Evolutionary conservation across 495 filamentous ascomycete genomes (phyloP), one percentile per base, ranked within the genome.

Genomic region (Aspergillus kassunensis): DNA sequence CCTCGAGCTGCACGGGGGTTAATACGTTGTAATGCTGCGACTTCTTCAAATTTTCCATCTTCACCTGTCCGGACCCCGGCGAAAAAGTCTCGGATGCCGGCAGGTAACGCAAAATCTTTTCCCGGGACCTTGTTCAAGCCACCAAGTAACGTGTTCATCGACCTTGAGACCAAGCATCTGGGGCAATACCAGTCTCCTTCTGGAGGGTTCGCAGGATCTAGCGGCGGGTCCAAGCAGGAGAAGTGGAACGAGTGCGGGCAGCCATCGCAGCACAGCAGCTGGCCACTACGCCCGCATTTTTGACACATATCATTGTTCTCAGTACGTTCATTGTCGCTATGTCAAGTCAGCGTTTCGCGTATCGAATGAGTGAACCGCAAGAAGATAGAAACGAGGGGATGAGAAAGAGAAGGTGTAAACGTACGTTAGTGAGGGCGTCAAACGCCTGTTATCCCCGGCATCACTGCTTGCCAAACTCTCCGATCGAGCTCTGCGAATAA

Each of bases 251-350:
- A 87, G 39, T 86, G 82, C 15, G 80, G 77, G 72, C 93, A 98
- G 41, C 86, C 86, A 67, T 97, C 93, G 66, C 93, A 98, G 70
- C 92, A 96, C 51, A 97, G 72, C 21, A 98, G 74, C 45, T 85
- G 77, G n/a, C 93, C 93, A 46, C 80, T 85, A 34, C 83, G 82
- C 57, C 84, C 81, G 68, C 93, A 98, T 9, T 89, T 78, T 42
- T 80, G 78, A 70, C 93, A 98, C 59, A 85, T 82, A 58, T 98
- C 93, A 56, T 90, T 87, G 63, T 96, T 96, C 42, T 95, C 87
- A 4, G 59, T 54, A 6, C 53, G 57, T 15, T 71, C 66, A 42
- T 66, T 59, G 27, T 50, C 51, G 45, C 54, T 55, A 48, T 51
- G 58, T 53, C 58, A 46, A 29, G 19, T 39, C 16, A 54, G 49